Percentiles rank a stretch among this genome's conserved stretches.
These are phyloP conservation scores for Kuraishia capsulata DNA, from an alignment of 805 yeast species.

Conservation along the genomic window DNA sequence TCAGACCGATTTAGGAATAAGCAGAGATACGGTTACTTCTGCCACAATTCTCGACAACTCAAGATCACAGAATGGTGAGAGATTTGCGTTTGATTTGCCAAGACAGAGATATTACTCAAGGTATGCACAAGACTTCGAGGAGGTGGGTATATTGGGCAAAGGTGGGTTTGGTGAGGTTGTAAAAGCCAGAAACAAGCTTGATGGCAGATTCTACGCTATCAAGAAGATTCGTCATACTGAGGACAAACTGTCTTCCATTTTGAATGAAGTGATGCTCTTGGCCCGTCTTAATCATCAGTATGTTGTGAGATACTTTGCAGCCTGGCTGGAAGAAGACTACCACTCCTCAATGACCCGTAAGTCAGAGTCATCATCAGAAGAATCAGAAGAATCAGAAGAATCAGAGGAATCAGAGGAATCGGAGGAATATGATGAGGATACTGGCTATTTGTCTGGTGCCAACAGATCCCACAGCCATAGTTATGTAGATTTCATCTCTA, in stretches of 20 bases:
- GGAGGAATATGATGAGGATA: conserved; percentile 15
- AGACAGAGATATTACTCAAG: conserved; percentile 41
- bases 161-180: conserved; percentile 99
- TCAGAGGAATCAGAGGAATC: conserved; percentile 14
- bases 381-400: conserved; percentile 16
- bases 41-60: conserved; percentile 7
- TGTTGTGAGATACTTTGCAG: conserved; percentile 93
- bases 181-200: conserved; percentile 88
- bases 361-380: background rate
- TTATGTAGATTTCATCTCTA: conserved; percentile 60
- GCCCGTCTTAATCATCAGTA: conserved; percentile 92
- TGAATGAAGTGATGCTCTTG: conserved; percentile 85
- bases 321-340: conserved; percentile 84
- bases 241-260: conserved; percentile 67
- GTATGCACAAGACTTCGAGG: conserved; percentile 91
- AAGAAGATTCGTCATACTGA: conserved; percentile 83
- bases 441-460: conserved; percentile 16
- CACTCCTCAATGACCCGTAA: conserved; percentile 1
- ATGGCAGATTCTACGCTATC: conserved; percentile 91
- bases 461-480: conserved; percentile 23
- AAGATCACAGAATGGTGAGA: background rate
- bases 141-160: conserved; percentile 79
- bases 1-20: background rate
- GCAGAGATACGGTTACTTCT: conserved; percentile 4
- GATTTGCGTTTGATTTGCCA: conserved; percentile 2